These are phyloP conservation scores for Aspergillus pseudoterreus DNA, from an alignment of 2,329 filamentous ascomycete species.

Conservation along the genomic window DNA sequence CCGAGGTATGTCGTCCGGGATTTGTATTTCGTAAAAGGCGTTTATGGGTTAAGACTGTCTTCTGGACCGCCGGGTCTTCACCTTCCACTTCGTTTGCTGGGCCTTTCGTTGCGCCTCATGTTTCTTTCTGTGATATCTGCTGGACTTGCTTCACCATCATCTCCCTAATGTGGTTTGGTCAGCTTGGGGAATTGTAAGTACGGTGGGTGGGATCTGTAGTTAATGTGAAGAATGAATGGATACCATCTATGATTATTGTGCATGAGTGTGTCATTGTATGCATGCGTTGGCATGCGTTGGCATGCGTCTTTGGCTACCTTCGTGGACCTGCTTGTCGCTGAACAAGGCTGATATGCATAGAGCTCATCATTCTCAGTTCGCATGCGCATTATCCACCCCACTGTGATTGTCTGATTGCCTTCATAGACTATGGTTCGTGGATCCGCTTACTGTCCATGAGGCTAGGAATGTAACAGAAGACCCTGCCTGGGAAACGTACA, in stretches of 20 bases:
- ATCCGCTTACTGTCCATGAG: too few species aligned
- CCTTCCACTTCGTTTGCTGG: conserved; percentile 1
- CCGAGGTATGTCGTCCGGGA: conserved; percentile 9
- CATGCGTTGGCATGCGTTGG: background rate
- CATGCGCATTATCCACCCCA: too few species aligned
- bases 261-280: background rate
- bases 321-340: too few species aligned
- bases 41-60: conserved; percentile 12
- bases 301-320: too few species aligned
- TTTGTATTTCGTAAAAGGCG: conserved; percentile 19
- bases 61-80: conserved; percentile 9
- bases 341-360: too few species aligned
- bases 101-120: conserved; percentile 6
- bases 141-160: conserved; percentile 6
- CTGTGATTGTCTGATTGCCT: too few species aligned
- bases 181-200: conserved; percentile 16
- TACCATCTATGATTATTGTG: conserved; percentile 9
- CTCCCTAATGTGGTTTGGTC: conserved; percentile 7
- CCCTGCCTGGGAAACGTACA: too few species aligned
- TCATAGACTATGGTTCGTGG: too few species aligned
- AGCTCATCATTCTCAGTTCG: too few species aligned
- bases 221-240: conserved; percentile 28
- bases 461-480: too few species aligned
- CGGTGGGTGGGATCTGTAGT: conserved; percentile 21
- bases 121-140: conserved; percentile 11